Evolutionary conservation across 805 yeast genomes (phyloP).

Genomic region (Ogataea trehaloabstinens): DNA sequence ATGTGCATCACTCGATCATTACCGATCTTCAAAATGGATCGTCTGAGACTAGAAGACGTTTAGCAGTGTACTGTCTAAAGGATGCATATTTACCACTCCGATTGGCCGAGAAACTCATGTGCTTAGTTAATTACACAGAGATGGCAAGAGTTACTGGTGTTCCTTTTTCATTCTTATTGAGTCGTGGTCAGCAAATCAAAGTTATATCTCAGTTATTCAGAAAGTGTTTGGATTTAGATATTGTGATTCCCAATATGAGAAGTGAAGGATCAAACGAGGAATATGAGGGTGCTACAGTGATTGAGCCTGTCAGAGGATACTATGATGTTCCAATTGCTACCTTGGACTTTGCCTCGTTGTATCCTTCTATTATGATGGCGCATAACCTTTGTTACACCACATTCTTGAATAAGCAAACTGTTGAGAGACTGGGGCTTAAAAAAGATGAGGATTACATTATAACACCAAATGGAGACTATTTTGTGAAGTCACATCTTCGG

Average conservation of each 20-base stretch:
- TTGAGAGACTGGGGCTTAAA: constrained; percentile 58
- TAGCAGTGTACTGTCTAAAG: constrained; percentile 95
- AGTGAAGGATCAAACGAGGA: constrained; percentile 83
- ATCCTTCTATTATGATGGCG: constrained; percentile 99
- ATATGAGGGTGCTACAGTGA: constrained; percentile 99
- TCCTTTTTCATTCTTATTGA: constrained; percentile 82
- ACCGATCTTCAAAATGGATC: constrained; percentile 92
- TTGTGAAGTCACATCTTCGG: constrained; percentile 66
- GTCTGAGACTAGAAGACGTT: constrained; percentile 86
- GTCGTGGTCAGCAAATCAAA: constrained; percentile 97
- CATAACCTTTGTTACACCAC: constrained; percentile 97
- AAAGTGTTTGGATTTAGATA: constrained; percentile 81
- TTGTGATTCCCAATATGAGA: constrained; percentile 88
- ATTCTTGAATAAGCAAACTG: constrained; percentile 64
- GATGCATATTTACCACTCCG: constrained; percentile 93
- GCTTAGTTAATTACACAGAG: constrained; percentile 93
- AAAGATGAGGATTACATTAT: constrained; percentile 76
- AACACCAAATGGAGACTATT: constrained; percentile 91
- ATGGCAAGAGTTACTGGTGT: constrained; percentile 99
- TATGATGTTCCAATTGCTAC: constrained; percentile 98
- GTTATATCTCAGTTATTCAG: constrained; percentile 94
- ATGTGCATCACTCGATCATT: constrained; percentile 95
- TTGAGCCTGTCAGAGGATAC: constrained; percentile 94
- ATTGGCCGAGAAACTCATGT: constrained; percentile 89
- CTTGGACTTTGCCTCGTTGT: constrained; percentile 93